Conservation (phyloP, 2,329 filamentous ascomycete species). For the Phaeosphaeriaceae sp. region DNA sequence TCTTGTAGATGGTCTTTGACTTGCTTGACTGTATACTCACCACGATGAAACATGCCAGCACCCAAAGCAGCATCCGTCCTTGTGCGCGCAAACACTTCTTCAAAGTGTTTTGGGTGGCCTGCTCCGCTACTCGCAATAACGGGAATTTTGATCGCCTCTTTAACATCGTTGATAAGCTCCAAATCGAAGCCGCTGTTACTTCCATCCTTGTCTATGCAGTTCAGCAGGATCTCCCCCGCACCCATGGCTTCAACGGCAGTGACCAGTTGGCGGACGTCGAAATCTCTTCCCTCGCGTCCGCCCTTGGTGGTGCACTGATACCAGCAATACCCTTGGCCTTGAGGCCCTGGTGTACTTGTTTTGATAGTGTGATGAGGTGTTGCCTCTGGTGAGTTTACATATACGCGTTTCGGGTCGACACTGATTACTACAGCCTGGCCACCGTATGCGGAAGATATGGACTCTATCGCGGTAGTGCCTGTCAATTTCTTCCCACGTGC, state of each 20-base stretch:
- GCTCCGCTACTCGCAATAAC: conserved; percentile 96
- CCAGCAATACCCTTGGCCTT: conserved; percentile 86
- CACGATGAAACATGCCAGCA: conserved; percentile 96
- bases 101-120: conserved; percentile 85
- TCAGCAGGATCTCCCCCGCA: conserved; percentile 89
- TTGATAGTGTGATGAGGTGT: conserved; percentile 77
- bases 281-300: conserved; percentile 88
- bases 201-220: conserved; percentile 97
- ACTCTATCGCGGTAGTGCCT: conserved; percentile 91
- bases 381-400: conserved; percentile 71
- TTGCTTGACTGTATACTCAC: conserved; percentile 91
- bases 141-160: conserved; percentile 83
- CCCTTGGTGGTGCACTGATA: conserved; percentile 98
- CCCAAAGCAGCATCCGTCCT: conserved; percentile 90
- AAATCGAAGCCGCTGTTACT: conserved; percentile 94
- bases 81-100: conserved; percentile 86
- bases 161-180: conserved; percentile 88
- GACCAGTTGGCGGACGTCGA: conserved; percentile 88
- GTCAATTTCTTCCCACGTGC: conserved; percentile 69
- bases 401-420: conserved; percentile 91
- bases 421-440: conserved; percentile 97
- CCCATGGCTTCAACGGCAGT: conserved; percentile 96
- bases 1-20: conserved; percentile 83
- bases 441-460: conserved; percentile 91
- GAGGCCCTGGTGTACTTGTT: conserved; percentile 72